These are phyloP conservation scores for Pythium catenulatum DNA, from an alignment of 352 stramenopile species.

Conservation along the genomic window DNA sequence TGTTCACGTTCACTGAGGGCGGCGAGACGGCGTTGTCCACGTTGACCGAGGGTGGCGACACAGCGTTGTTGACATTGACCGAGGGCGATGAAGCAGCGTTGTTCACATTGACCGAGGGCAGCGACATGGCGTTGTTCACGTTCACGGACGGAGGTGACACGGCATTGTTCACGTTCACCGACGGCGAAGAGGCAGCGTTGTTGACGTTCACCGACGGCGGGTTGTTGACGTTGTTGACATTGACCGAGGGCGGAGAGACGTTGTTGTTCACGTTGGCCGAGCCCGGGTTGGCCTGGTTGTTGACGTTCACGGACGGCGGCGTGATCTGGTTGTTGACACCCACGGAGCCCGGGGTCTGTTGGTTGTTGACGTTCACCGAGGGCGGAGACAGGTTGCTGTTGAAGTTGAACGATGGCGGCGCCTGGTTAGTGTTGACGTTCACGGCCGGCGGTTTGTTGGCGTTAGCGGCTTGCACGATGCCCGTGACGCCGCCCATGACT, in stretches of 20 bases:
- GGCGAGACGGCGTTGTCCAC: background rate
- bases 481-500: too few relatives aligned
- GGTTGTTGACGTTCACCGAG: background rate
- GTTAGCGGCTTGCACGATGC: background rate
- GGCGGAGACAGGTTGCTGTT: slow-evolving; percentile 8
- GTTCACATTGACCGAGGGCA: too few relatives aligned
- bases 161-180: background rate
- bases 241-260: background rate
- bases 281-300: background rate
- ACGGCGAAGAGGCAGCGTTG: background rate
- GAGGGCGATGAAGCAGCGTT: background rate
- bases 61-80: too few relatives aligned
- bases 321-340: background rate
- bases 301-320: background rate
- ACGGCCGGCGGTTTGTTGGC: background rate
- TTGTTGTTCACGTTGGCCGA: background rate
- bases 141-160: background rate
- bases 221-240: background rate
- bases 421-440: background rate
- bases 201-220: background rate
- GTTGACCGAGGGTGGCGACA: background rate
- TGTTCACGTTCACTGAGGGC: slow-evolving; percentile 4
- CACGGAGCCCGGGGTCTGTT: background rate
- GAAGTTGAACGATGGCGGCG: slow-evolving; percentile 12
- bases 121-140: background rate